Evolutionary conservation across 169 alveolate genomes (phyloP), one percentile per base, ranked within the genome.

Genomic region (Cryptosporidium felis): DNA sequence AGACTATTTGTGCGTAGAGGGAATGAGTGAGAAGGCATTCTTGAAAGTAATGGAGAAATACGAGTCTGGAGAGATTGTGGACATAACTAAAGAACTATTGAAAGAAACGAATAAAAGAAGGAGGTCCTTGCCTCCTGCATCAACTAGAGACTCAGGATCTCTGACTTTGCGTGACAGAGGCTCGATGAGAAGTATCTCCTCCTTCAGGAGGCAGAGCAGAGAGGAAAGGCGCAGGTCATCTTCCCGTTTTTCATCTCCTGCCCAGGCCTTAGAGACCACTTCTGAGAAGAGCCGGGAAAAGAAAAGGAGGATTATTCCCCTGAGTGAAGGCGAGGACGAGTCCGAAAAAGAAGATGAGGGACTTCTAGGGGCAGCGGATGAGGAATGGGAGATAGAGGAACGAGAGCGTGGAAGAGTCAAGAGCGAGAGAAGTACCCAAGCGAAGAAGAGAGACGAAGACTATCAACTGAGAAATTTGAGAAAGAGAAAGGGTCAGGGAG

Each of bases 11-110:
- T 74, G 67, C 41, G 67, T 74, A 34, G 85, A 74, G 36, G 85
- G 85, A 9, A 36, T 74, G 5, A 74, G 85, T 36, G 85, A 74
- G 40, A 49, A 59, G 40, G 66, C 85, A 14, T 74, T 74, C 40
- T 42, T 74, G 1, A 74, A 36, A 74, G 59, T 74, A 18, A 45
- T 74, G 46, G 85, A 74, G 23, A 36, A 74, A 18, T 74, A 74
- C 16, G 85, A 74, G 28, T 5, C 67, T 3, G 85, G 85, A 10
- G 67, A 74, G 23, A 74, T 74, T 10, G 38, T 40, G 0, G 85
- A 74, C 36, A 74, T 74, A 8, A 51, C 46, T 5, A 56, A 49
- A 5, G 85, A 47, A 49, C 26, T 74, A 5, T 5, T 74, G 8
- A 74, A 74, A 0, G 74, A 74, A 26, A 74, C 65, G n/a, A 53